Percentiles rank a stretch among this genome's conserved stretches.
Evolutionary conservation across 768 basidiomycete genomes (phyloP).

Genomic region (Rhodosporidiobolus odoratus): DNA sequence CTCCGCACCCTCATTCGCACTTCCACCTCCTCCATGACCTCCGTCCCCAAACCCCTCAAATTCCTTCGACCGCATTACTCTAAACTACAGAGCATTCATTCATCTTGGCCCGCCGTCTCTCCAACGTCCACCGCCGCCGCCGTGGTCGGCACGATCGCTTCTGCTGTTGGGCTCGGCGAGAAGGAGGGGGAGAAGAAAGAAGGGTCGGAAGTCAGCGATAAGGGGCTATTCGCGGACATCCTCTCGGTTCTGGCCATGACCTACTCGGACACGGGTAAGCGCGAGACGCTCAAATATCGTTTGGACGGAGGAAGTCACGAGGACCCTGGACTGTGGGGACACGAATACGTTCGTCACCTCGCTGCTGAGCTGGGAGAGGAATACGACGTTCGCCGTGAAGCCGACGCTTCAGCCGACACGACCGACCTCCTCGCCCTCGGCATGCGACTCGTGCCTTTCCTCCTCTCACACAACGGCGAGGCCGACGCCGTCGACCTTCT

Average conservation of each 20-base stretch:
- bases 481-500: constrained; percentile 95
- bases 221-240: constrained; percentile 94
- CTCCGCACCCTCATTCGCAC: constrained; percentile 88
- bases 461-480: constrained; percentile 90
- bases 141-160: constrained; percentile 51
- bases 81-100: constrained; percentile 73
- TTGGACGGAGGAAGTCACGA: constrained; percentile 58
- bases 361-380: constrained; percentile 95
- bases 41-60: constrained; percentile 96
- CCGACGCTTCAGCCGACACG: constrained; percentile 47
- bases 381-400: constrained; percentile 65
- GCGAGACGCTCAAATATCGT: constrained; percentile 90
- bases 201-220: constrained; percentile 18
- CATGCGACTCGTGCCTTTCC: constrained; percentile 77
- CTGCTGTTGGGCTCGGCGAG: constrained; percentile 20
- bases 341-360: constrained; percentile 92
- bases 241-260: constrained; percentile 99
- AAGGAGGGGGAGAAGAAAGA: constrained; percentile 7
- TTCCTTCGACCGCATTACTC: constrained; percentile 93
- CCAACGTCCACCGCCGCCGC: constrained; percentile 56
- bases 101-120: constrained; percentile 58
- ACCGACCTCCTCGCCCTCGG: constrained; percentile 73
- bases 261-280: constrained; percentile 93
- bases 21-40: constrained; percentile 97
- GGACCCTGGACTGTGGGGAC: constrained; percentile 96